These are phyloP conservation scores for Pythium dissimile DNA, from an alignment of 352 stramenopile genomes.

Conservation along the genomic window DNA sequence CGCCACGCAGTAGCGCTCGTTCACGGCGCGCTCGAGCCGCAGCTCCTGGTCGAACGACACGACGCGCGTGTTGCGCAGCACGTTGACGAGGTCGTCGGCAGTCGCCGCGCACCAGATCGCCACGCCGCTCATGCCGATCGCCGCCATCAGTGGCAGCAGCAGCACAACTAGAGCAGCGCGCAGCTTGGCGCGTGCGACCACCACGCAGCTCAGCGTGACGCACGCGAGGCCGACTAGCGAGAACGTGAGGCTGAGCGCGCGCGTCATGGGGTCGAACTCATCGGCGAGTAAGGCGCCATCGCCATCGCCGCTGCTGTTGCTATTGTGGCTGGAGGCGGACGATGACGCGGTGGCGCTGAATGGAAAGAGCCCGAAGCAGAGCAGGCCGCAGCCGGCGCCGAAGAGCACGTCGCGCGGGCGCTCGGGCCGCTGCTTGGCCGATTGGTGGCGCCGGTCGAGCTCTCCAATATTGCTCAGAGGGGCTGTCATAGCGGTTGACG, in stretches of 20 bases:
- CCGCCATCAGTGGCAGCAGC: background rate
- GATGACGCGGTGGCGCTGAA: too few relatives aligned
- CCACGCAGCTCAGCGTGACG: slow-evolving; percentile 24
- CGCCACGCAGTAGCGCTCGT: slow-evolving; percentile 21
- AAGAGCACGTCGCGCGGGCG: slow-evolving; percentile 29
- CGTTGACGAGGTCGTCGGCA: slow-evolving; percentile 14
- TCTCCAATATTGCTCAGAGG: too few relatives aligned
- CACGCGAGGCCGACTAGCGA: slow-evolving; percentile 15
- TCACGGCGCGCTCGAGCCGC: slow-evolving; percentile 15
- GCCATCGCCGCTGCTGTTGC: background rate
- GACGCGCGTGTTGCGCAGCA: slow-evolving; percentile 9
- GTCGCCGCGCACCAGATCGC: slow-evolving; percentile 2
- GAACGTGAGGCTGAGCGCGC: slow-evolving; percentile 14
- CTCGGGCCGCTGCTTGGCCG: background rate
- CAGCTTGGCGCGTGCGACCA: slow-evolving; percentile 16
- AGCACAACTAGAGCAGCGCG: slow-evolving; percentile 10
- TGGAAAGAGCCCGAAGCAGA: slow-evolving; percentile 29
- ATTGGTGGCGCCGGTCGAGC: too few relatives aligned
- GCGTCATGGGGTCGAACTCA: slow-evolving; percentile 22
- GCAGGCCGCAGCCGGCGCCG: slow-evolving; percentile 23
- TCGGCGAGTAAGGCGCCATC: too few relatives aligned
- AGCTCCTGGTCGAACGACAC: slow-evolving; percentile 7
- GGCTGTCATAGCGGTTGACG: too few relatives aligned
- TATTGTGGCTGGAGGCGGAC: background rate
- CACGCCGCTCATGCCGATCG: background rate